Evolutionary conservation across 2,329 filamentous ascomycete genomes (phyloP), one percentile per base, ranked within the genome.

Genomic region (Exophiala mesophila): DNA sequence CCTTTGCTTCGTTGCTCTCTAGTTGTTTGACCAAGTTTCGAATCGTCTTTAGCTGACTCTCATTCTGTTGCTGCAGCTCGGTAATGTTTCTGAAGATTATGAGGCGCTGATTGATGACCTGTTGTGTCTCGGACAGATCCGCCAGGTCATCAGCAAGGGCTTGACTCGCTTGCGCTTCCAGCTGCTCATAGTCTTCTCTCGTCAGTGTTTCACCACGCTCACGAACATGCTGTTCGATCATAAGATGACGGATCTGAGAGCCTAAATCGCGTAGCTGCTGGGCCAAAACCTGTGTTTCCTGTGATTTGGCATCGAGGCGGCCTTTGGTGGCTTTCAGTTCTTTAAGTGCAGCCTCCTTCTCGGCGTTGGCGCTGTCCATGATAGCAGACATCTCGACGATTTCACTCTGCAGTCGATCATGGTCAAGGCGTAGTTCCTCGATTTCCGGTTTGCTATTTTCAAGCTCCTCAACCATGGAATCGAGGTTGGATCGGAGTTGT

Each of bases 191-290:
- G 46, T 88, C 83, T 34, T 79, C 71, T 16, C 79, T 78, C 54
- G 95, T 86, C 48, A 87, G 82, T 0, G 83, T 81, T 34, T 84
- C 66, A 17, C 89, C 90, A 62, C 86, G 84, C 57, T 95, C 85
- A 41, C 82, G 79, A 15, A 86, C 80, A 57, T 94, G 83, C 44
- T 88, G 76, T 63, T 95, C 90, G 63, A 94, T 85, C 3, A 96
- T 75, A 4, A 98, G 76, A 59, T 94, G 82, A 62, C 94, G 94
- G 51, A 96, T 79, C 63, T 98, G 89, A 1, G 85, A 82, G 56
- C 88, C 88, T 15, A 94, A 75, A 62, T 97, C 92, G 23, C 90
- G 84, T 6, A 97, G 72, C 61, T 96, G 88, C 52, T 88, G 85
- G 38, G 84, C 83, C 17, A 94, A 71, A 28, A 96, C 86, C 47